Conservation (phyloP, 352 stramenopile species). For the Thalassiosira hispida region DNA sequence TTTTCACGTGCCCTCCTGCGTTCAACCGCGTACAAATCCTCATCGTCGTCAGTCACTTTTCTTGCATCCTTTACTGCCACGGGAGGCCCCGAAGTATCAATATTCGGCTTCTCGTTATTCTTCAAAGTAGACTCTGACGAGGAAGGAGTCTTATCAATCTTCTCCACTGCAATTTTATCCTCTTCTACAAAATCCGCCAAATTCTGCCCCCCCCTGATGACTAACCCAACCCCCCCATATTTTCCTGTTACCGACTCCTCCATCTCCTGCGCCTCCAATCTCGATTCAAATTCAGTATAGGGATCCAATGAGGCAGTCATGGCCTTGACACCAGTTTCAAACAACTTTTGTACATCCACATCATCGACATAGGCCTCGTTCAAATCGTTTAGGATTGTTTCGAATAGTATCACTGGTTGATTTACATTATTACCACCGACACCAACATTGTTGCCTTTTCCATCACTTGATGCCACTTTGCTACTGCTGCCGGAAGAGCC, state of each 20-base stretch:
- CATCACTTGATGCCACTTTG: neutral
- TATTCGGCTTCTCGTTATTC: neutral
- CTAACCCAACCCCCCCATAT: slow-evolving; percentile 89
- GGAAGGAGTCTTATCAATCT: slow-evolving; percentile 5
- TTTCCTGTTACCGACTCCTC: slow-evolving; percentile 79
- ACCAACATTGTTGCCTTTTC: neutral
- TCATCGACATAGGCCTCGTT: slow-evolving; percentile 82
- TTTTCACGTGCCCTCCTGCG: slow-evolving; percentile 50
- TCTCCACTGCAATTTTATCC: slow-evolving; percentile 25
- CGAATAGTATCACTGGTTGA: slow-evolving; percentile 82
- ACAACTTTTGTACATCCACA: slow-evolving; percentile 85
- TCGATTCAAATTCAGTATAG: slow-evolving; percentile 89
- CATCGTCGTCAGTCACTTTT: slow-evolving; percentile 46
- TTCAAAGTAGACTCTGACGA: slow-evolving; percentile 5
- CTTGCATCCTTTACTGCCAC: slow-evolving; percentile 18
- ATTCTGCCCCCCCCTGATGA: slow-evolving; percentile 82
- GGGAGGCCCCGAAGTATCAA: slow-evolving; percentile 14
- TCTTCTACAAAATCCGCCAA: slow-evolving; percentile 11
- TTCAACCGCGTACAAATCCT: slow-evolving; percentile 39
- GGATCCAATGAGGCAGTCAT: slow-evolving; percentile 89
- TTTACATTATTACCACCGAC: slow-evolving; percentile 45
- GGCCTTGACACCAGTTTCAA: slow-evolving; percentile 87
- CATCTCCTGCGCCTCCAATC: slow-evolving; percentile 76
- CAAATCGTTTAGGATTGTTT: slow-evolving; percentile 83
- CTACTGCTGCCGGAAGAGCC: neutral